These are phyloP conservation scores for Pseudozyma flocculosa DNA, from an alignment of 1,284 basidiomycete species.

Conservation along the genomic window DNA sequence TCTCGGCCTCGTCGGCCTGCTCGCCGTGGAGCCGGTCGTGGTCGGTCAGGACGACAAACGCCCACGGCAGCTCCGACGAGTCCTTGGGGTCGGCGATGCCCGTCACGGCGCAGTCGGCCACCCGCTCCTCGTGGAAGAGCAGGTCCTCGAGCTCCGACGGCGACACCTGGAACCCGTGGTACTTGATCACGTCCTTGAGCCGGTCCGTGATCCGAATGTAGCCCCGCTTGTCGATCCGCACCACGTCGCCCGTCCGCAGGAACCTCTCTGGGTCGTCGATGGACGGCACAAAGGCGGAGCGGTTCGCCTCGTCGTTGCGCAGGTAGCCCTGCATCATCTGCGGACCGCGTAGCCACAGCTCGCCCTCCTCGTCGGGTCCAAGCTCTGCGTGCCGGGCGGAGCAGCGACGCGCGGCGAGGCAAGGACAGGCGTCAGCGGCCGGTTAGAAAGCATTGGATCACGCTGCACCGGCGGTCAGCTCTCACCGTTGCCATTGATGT, in stretches of 20 bases:
- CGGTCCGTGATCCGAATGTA: constrained; percentile 53
- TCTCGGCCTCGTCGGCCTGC: constrained; percentile 17
- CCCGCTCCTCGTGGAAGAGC: constrained; percentile 35
- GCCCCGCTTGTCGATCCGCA: constrained; percentile 41
- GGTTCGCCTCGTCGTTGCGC: constrained; percentile 50
- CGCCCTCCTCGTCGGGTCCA: constrained; percentile 42
- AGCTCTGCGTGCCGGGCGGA: too few relatives aligned
- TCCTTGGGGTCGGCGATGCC: constrained; percentile 29
- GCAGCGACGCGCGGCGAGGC: neutral
- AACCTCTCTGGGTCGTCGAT: constrained; percentile 25
- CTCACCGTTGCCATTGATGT: constrained; percentile 17
- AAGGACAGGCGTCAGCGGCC: neutral
- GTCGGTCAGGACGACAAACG: constrained; percentile 27
- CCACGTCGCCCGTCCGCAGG: constrained; percentile 54
- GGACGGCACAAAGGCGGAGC: constrained; percentile 33
- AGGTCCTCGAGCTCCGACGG: constrained; percentile 51
- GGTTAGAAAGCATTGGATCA: too few relatives aligned
- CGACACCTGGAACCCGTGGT: constrained; percentile 55
- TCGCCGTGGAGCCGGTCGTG: constrained; percentile 14
- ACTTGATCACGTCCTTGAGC: constrained; percentile 56
- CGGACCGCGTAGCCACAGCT: constrained; percentile 50
- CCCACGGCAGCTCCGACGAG: constrained; percentile 46
- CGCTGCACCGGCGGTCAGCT: too few relatives aligned
- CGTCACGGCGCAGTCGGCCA: constrained; percentile 46
- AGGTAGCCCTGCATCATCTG: constrained; percentile 57